These are phyloP conservation scores for Aspergillus funiculosus DNA, from an alignment of 495 filamentous ascomycete genomes.

Conservation along the genomic window DNA sequence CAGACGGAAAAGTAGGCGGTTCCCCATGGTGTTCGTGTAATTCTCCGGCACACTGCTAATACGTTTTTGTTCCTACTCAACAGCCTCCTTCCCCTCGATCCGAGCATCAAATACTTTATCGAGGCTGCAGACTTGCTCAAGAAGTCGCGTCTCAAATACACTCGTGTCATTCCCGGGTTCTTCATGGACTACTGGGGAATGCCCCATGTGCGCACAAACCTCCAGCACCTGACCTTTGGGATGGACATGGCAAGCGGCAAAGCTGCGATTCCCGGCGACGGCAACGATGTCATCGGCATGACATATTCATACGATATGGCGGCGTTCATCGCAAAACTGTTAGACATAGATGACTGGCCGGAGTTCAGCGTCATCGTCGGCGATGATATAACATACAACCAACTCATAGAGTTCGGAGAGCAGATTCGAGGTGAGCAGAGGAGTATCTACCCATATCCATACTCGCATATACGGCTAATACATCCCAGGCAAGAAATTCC, in stretches of 20 bases:
- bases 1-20: slow-evolving; percentile 33
- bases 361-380: slow-evolving; percentile 38
- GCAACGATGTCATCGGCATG: slow-evolving; percentile 43
- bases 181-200: slow-evolving; percentile 54
- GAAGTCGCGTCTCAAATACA: slow-evolving; percentile 39
- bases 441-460: neutral
- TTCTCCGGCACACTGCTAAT: too few species aligned
- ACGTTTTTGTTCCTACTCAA: neutral
- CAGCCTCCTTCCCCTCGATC: slow-evolving; percentile 31
- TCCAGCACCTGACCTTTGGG: slow-evolving; percentile 35
- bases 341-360: slow-evolving; percentile 46
- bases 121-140: slow-evolving; percentile 29
- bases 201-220: slow-evolving; percentile 39
- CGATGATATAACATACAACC: slow-evolving; percentile 45
- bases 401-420: slow-evolving; percentile 41
- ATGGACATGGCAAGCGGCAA: slow-evolving; percentile 40
- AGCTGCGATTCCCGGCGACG: slow-evolving; percentile 49
- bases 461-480: neutral
- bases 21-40: neutral
- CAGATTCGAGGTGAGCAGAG: slow-evolving; percentile 34
- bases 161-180: slow-evolving; percentile 44
- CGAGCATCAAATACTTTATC: slow-evolving; percentile 33
- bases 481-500: slow-evolving; percentile 41
- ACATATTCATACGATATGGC: slow-evolving; percentile 51
- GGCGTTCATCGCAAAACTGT: slow-evolving; percentile 39